Evolutionary conservation across 2,329 filamentous ascomycete genomes (phyloP).

Genomic region (Colletotrichum siamense): DNA sequence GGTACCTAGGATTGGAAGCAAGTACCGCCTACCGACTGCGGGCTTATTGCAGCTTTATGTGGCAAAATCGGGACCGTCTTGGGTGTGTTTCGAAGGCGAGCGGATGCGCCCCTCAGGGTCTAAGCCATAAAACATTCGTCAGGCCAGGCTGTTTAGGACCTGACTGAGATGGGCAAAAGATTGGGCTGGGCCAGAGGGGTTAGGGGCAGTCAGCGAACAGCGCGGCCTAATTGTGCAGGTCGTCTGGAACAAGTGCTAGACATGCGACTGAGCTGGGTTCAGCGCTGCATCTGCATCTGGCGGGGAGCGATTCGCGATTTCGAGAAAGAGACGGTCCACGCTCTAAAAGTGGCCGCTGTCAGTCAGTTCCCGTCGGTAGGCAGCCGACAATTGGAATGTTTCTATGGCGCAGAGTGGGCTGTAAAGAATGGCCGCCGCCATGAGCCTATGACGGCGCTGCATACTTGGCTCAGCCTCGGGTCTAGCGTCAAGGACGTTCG

Average conservation of each 20-base stretch:
- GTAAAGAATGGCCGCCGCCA: background rate
- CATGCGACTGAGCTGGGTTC: background rate
- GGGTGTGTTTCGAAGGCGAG: constrained; percentile 26
- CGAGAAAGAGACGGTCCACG: background rate
- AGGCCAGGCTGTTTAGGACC: constrained; percentile 14
- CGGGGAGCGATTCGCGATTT: background rate
- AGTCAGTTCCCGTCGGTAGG: background rate
- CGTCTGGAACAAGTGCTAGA: background rate
- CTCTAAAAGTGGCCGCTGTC: background rate
- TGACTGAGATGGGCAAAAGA: background rate
- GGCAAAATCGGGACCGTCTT: constrained; percentile 25
- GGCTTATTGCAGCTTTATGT: constrained; percentile 12
- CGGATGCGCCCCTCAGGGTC: constrained; percentile 20
- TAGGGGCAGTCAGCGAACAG: background rate
- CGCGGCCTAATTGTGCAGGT: background rate
- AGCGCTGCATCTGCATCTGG: constrained; percentile 1
- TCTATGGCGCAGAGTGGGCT: constrained; percentile 3
- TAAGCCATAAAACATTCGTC: constrained; percentile 24
- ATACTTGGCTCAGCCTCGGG: background rate
- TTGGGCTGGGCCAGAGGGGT: background rate
- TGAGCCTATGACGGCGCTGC: background rate
- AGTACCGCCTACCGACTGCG: background rate
- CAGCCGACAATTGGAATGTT: background rate
- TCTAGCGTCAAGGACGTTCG: background rate
- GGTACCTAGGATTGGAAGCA: background rate